Base-by-base conservation (phyloP, 2,329 filamentous ascomycete species). In the Fusarium xylarioides region DNA sequence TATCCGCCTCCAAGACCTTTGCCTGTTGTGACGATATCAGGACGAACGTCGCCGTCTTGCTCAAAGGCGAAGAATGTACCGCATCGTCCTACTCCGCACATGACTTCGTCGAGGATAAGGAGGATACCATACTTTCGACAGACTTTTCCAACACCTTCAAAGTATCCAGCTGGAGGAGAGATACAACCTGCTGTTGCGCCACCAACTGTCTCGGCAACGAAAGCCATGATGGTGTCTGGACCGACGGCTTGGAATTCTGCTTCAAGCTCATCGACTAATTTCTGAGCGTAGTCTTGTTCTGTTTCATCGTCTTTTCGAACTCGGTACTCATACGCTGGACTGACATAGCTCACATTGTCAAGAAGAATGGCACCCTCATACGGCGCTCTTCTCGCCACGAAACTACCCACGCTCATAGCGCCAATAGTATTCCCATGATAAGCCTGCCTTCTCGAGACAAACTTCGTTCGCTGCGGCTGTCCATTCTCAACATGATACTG, bases 61-160 rank as follows among this genome's bases (percentile, higher is more conserved):
- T 91, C 85, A 87, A 89, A 93, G 4, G 89, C 88, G 80, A 93
- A 87, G 72, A 91, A 80, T 9, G 83, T 86, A 0, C 90, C 90
- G 0, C 85, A 86, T 2, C 90, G 83, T 3, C 91, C 90, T 80
- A 88, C 87, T 5, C 91, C 91, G 53, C 88, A 91, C 91, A 95
- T 93, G 49, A 94, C 86, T 57, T 95, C 93, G 76, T 96, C 94
- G 1, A 95, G 82, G 50, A 95, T 91, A n/a, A 96, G 84, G 0
- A 96, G 86, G 0, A 91, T 90, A 1, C 91, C 93, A 76, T 95
- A 86, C 68, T 88, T 89, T 58, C 91, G 87, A 79, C 93, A 96
- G 3, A 96, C 84, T 4, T 83, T 82, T 75, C 88, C 88, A 81
- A 95, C 89, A 2, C 91, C 92, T 56, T 85, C 82, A 55, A 95